Percentiles rank a stretch among this genome's conserved stretches.
Conservation (phyloP, 192 early-diverging fungal species). For the Coemansia furcata region DNA sequence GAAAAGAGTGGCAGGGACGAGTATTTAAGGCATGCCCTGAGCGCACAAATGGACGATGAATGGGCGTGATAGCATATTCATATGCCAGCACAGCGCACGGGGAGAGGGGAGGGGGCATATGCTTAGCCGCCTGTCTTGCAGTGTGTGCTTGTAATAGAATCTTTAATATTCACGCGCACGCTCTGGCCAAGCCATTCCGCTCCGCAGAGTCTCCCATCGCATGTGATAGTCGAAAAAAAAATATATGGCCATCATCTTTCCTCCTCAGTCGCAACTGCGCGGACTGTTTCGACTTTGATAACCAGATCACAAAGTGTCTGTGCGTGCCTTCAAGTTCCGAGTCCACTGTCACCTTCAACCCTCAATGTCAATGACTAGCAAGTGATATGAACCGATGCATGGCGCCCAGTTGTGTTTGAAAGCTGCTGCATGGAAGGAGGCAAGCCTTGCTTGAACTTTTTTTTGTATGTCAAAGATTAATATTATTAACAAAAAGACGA, state of each 20-base stretch:
- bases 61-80: not conserved
- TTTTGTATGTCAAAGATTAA: not conserved
- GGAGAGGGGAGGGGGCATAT: not conserved
- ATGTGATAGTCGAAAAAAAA: not conserved
- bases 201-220: not conserved
- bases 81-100: slow-evolving; percentile 1
- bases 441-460: not conserved
- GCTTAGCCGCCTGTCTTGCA: not conserved
- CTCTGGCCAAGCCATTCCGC: not conserved
- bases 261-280: no score
- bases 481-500: not conserved
- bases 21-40: not conserved
- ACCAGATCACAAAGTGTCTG: no score
- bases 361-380: no score
- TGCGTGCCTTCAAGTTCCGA: no score
- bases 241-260: no score
- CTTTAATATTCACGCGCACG: not conserved
- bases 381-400: not conserved
- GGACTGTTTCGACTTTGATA: no score
- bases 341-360: no score
- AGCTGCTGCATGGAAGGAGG: not conserved
- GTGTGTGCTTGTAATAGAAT: not conserved
- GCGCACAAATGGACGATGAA: not conserved
- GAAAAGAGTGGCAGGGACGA: not conserved
- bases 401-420: not conserved